Conservation (phyloP, 495 filamentous ascomycete genomes). For the Neurospora cerealis region DNA sequence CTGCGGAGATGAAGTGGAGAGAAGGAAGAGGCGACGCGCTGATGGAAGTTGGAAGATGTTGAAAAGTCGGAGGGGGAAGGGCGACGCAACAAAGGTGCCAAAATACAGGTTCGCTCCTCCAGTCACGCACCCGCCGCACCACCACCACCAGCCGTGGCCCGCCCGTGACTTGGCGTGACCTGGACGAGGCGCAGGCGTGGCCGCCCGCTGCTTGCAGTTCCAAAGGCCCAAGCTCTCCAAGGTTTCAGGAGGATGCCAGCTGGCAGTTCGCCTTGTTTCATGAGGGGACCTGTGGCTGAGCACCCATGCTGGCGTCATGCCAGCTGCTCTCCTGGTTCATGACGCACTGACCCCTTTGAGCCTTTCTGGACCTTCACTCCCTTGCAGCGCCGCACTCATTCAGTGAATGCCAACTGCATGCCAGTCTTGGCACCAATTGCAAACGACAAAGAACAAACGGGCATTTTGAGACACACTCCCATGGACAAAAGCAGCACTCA, state of each 20-base stretch:
- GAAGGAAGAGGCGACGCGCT: conserved; percentile 8
- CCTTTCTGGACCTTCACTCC: background rate
- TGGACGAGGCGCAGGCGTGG: background rate
- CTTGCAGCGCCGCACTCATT: background rate
- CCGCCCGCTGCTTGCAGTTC: background rate
- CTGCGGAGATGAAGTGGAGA: conserved; percentile 7
- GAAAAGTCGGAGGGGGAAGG: conserved; percentile 10
- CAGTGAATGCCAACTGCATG: background rate
- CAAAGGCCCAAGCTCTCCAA: background rate
- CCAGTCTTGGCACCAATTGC: background rate
- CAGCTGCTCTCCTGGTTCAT: background rate
- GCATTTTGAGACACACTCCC: background rate
- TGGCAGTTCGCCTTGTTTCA: background rate
- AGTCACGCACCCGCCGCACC: background rate
- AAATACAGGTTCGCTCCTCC: conserved; percentile 5
- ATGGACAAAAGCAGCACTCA: background rate
- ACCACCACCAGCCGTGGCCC: background rate
- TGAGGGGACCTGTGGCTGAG: background rate
- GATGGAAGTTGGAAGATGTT: conserved; percentile 7
- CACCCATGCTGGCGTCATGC: background rate
- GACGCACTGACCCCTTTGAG: background rate
- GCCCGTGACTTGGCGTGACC: background rate
- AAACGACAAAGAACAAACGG: background rate
- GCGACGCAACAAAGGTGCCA: conserved; percentile 2
- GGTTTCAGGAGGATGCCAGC: background rate